These are phyloP conservation scores for Cladosporium colombiae DNA, from an alignment of 2,329 filamentous ascomycete genomes.

Conservation along the genomic window DNA sequence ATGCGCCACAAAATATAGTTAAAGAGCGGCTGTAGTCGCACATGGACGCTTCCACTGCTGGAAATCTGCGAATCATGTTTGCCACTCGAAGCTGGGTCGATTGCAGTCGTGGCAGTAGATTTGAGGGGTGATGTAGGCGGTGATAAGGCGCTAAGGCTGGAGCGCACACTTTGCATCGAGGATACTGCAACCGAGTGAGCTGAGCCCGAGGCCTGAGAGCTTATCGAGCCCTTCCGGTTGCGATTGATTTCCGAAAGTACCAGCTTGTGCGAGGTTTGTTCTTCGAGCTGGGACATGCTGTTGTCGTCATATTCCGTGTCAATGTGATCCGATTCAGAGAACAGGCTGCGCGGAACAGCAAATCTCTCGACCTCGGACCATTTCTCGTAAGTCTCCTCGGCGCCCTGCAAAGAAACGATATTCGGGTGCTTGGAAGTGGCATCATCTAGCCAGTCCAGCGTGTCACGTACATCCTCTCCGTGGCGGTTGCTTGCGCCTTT, in stretches of 20 bases:
- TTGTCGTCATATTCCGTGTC: conserved; percentile 42
- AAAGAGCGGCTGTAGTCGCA: conserved; percentile 49
- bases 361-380: conserved; percentile 54
- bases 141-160: conserved; percentile 36
- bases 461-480: conserved; percentile 49
- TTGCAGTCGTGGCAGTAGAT: conserved; percentile 25
- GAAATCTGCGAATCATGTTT: conserved; percentile 19
- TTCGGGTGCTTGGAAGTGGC: conserved; percentile 48
- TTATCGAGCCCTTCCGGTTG: conserved; percentile 16
- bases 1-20: conserved; percentile 55
- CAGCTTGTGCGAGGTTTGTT: conserved; percentile 18
- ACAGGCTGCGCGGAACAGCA: conserved; percentile 50
- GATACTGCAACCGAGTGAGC: conserved; percentile 42
- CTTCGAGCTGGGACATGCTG: conserved; percentile 16
- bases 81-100: conserved; percentile 16
- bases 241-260: conserved; percentile 1
- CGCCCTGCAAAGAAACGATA: conserved; percentile 50
- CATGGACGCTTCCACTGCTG: conserved; percentile 35
- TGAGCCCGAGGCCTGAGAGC: conserved; percentile 31
- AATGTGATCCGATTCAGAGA: conserved; percentile 50
- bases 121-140: conserved; percentile 26
- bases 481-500: conserved; percentile 45
- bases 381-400: conserved; percentile 48
- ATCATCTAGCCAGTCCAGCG: conserved; percentile 54
- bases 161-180: conserved; percentile 42